A percentile compares a stretch with the other conserved stretches of the same genome.
These are phyloP conservation scores for Coemansia sp. DNA, from an alignment of 192 early-diverging fungal species.

Conservation along the genomic window DNA sequence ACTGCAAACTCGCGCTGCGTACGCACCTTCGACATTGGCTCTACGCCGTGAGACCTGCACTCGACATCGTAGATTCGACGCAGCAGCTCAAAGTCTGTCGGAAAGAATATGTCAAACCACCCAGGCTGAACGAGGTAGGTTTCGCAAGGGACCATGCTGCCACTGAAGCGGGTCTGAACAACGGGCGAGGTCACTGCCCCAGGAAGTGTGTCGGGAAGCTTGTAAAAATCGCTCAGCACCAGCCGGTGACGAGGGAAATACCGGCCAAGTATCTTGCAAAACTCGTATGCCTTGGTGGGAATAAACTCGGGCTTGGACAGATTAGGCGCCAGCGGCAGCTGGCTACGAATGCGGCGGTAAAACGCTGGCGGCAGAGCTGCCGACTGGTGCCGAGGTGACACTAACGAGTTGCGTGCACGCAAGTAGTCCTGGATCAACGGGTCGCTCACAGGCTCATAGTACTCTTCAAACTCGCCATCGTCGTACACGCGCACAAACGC, in stretches of 20 bases:
- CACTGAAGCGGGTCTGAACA: conserved; percentile 88
- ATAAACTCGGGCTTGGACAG: conserved; percentile 84
- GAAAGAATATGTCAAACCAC: conserved; percentile 95
- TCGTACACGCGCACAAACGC: conserved; percentile 79
- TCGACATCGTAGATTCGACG: conserved; percentile 71
- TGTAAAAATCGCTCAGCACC: conserved; percentile 86
- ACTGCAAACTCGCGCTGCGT: conserved; percentile 79
- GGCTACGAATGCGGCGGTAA: conserved; percentile 56
- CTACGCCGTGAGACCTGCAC: conserved; percentile 36
- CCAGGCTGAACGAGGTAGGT: conserved; percentile 97
- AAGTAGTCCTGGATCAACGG: conserved; percentile 75
- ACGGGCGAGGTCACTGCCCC: conserved; percentile 82
- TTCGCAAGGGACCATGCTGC: conserved; percentile 90
- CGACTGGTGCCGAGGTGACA: conserved; percentile 53
- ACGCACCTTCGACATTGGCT: conserved; percentile 35
- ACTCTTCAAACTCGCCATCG: conserved; percentile 82
- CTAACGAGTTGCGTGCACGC: conserved; percentile 23
- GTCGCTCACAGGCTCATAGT: conserved; percentile 78
- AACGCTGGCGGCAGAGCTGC: conserved; percentile 58
- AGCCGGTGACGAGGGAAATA: conserved; percentile 86
- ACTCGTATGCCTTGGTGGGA: conserved; percentile 76
- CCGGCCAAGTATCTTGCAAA: conserved; percentile 71
- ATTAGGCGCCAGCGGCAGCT: conserved; percentile 83
- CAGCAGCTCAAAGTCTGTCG: conserved; percentile 91
- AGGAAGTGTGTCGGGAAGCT: conserved; percentile 76